Base-by-base conservation (phyloP, 371 early-diverging fungal species). In the Apophysomyces ossiformis region DNA sequence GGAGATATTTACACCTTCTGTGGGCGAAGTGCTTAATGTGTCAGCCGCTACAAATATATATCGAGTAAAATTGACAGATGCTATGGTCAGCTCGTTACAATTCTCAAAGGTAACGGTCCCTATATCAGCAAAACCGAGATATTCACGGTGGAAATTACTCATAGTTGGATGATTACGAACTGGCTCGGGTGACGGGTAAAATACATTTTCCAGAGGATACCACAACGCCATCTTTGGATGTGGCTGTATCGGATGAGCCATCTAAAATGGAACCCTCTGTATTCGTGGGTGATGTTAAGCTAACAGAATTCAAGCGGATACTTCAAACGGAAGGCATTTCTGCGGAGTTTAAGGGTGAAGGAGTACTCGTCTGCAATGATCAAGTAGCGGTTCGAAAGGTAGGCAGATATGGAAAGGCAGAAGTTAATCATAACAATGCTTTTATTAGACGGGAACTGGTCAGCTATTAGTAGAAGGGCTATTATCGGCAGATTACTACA, bases 41-140 rank as follows among this genome's bases (percentile, higher is more conserved):
- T 93, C 95, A 0, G 89, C 95, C 5, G 94, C 94, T 2, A 89
- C 92, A 58, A 93, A 95, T 64, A 89, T 93, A 54, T 93, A 91
- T 70, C 87, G 87, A 58, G 87, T 92, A 26, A 76, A 87, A 69
- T 71, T 97, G 39, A 92, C 96, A 1, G 96, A 97, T 76, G 87
- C 95, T 37, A 84, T 97, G 26, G 87, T 95, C 59, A 90, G 88
- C 69, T 91, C 93, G 4, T 73, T 95, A 13, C 83, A 76, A 37
- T 87, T 95, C 69, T 83, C 92, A 15, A 86, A 86, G 80, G 90
- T 90, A 83, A 66, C 36, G 41, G 13, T 12, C 50, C 36, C 6
- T 43, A 15, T 18, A 15, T 38, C n/a, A 9, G 54, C n/a, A 54
- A 54, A 32, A 8, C n/a, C n/a, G 54, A 54, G 21, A 37, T 35